Conservation (phyloP, 129 eudicot species). For the Gnaphalium uliginosum region DNA sequence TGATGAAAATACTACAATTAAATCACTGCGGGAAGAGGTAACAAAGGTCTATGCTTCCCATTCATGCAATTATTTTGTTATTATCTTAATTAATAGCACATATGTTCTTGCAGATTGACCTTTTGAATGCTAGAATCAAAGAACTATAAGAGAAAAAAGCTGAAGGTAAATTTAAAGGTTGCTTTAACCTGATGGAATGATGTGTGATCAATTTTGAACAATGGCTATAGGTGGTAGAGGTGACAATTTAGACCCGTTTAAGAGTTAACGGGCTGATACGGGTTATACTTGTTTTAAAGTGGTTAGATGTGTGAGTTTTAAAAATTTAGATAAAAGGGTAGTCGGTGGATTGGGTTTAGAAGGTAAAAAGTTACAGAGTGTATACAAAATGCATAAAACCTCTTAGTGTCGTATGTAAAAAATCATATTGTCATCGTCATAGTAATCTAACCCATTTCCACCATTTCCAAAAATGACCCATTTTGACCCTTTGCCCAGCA, state of each 20-base stretch:
- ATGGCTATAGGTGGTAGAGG: not conserved
- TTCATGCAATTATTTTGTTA: not conserved
- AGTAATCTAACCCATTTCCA: not conserved
- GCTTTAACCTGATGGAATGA: not conserved
- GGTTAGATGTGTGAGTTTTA: not conserved
- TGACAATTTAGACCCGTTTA: not conserved
- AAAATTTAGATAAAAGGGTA: not conserved
- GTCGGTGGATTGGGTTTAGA: not conserved
- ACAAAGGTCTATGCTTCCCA: not conserved
- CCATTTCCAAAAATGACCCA: not conserved
- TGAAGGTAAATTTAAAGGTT: slow-evolving; percentile 42
- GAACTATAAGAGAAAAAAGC: slow-evolving; percentile 55
- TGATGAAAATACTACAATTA: slow-evolving; percentile 43
- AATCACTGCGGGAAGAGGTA: slow-evolving; percentile 69
- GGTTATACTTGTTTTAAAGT: not conserved
- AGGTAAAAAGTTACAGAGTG: not conserved
- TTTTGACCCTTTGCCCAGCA: not conserved
- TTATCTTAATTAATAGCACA: not conserved
- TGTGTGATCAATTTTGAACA: not conserved
- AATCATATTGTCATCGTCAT: not conserved
- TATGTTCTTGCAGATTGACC: slow-evolving; percentile 45
- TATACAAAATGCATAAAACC: not conserved
- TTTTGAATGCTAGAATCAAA: slow-evolving; percentile 56
- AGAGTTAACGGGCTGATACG: no score
- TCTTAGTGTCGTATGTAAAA: not conserved